phyloP scores from a whole-genome alignment of 805 yeast genomes.

The Candida maris region DNA sequence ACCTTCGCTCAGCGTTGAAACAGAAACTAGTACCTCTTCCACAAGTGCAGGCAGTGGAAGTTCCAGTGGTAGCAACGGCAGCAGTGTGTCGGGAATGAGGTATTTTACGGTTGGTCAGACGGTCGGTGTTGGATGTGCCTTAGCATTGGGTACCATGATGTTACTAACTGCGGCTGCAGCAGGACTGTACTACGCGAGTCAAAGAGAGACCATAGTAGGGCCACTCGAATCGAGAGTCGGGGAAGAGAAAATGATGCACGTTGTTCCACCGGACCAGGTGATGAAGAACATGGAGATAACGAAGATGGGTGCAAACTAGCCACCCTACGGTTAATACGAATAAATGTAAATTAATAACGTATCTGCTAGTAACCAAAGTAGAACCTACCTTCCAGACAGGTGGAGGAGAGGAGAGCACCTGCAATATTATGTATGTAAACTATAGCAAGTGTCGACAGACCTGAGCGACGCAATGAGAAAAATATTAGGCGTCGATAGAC shows the following conservation, averaged over 20 bases:
- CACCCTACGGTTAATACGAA: too few species aligned
- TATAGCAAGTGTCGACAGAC: too few species aligned
- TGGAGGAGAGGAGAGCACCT: too few species aligned
- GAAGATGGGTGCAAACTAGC: too few species aligned
- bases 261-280: slow-evolving; percentile 58
- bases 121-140: slow-evolving; percentile 64
- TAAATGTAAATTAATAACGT: too few species aligned
- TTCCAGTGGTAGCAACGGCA: not conserved
- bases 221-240: slow-evolving; percentile 54
- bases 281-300: slow-evolving; percentile 25
- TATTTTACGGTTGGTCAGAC: slow-evolving; percentile 55
- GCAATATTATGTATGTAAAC: too few species aligned
- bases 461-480: too few species aligned
- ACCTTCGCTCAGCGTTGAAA: slow-evolving; percentile 22
- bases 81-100: slow-evolving; percentile 1
- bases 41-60: not conserved
- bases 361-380: too few species aligned
- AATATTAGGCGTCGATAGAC: too few species aligned
- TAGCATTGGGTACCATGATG: slow-evolving; percentile 52
- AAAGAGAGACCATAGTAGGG: slow-evolving; percentile 38
- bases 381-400: too few species aligned
- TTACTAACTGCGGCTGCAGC: slow-evolving; percentile 39
- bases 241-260: slow-evolving; percentile 57
- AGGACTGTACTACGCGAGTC: slow-evolving; percentile 32
- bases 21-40: slow-evolving; percentile 2